Percentiles rank a stretch among this genome's conserved stretches.
Conservation (phyloP, 2,329 filamentous ascomycete genomes). For the Pseudohalonectria lignicola region DNA sequence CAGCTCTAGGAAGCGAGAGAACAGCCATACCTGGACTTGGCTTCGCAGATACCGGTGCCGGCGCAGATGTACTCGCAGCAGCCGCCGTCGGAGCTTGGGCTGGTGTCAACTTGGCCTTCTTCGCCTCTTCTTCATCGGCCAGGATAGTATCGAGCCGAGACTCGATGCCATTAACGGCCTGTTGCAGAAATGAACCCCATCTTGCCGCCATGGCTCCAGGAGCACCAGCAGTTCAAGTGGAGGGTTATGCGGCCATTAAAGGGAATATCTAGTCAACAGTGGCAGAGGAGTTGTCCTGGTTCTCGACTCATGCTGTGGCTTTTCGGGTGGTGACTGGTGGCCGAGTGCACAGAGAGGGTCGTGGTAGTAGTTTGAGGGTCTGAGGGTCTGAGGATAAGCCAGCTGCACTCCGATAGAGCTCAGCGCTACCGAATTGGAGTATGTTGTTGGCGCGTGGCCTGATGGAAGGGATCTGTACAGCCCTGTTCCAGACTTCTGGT, state of each 20-base stretch:
- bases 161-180: constrained; percentile 88
- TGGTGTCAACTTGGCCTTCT: constrained; percentile 7
- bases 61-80: constrained; percentile 11
- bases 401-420: too few relatives aligned
- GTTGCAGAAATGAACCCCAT: constrained; percentile 76
- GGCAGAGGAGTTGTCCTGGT: not conserved
- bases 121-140: constrained; percentile 58
- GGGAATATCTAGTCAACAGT: not conserved
- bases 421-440: too few relatives aligned
- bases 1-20: constrained; percentile 1
- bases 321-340: too few relatives aligned
- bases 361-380: too few relatives aligned
- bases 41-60: constrained; percentile 21
- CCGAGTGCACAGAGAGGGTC: too few relatives aligned
- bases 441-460: too few relatives aligned
- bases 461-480: too few relatives aligned
- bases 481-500: too few relatives aligned
- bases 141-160: constrained; percentile 87
- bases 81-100: constrained; percentile 18
- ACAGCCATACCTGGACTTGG: constrained; percentile 17
- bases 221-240: not conserved
- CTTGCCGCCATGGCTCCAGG: constrained; percentile 42
- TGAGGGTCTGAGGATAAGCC: not conserved
- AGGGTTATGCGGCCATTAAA: not conserved
- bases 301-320: constrained; percentile 1